phyloP scores from a whole-genome alignment of 768 basidiomycete species.

The Lentinus brumalis region DNA sequence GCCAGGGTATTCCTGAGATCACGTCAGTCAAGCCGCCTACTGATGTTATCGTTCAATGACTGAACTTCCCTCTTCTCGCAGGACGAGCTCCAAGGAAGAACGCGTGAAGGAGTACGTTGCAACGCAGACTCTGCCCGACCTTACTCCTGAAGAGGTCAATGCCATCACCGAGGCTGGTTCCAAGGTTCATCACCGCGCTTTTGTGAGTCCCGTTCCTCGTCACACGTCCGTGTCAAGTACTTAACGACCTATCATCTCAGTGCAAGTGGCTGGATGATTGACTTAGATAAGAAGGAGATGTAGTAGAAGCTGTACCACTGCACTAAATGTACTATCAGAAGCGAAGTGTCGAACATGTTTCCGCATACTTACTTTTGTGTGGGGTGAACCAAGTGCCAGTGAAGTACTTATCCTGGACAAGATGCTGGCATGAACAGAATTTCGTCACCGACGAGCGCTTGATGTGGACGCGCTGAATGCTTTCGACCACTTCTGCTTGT shows the following conservation, averaged over 20 bases:
- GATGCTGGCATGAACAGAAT: neutral
- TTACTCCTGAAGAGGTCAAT: slow-evolving; percentile 31
- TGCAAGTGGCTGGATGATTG: neutral
- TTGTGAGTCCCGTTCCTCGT: slow-evolving; percentile 20
- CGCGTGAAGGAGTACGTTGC: slow-evolving; percentile 51
- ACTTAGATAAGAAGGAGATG: neutral
- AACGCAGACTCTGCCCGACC: slow-evolving; percentile 41
- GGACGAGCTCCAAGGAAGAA: slow-evolving; percentile 43
- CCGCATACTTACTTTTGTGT: no score
- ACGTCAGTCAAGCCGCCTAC: slow-evolving; percentile 28
- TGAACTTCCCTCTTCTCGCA: slow-evolving; percentile 9
- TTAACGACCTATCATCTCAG: neutral
- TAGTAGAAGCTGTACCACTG: no score
- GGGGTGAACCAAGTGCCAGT: no score
- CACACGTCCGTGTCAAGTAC: no score
- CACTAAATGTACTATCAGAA: no score
- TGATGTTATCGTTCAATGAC: neutral
- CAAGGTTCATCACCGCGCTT: slow-evolving; percentile 31
- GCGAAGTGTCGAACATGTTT: no score
- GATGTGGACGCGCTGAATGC: neutral
- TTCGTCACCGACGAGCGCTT: neutral
- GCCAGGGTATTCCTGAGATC: slow-evolving; percentile 33
- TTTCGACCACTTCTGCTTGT: neutral
- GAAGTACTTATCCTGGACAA: no score
- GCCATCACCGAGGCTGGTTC: slow-evolving; percentile 32